Evolutionary conservation across 495 filamentous ascomycete species (phyloP).

Genomic region (Aspergillus avenaceus): DNA sequence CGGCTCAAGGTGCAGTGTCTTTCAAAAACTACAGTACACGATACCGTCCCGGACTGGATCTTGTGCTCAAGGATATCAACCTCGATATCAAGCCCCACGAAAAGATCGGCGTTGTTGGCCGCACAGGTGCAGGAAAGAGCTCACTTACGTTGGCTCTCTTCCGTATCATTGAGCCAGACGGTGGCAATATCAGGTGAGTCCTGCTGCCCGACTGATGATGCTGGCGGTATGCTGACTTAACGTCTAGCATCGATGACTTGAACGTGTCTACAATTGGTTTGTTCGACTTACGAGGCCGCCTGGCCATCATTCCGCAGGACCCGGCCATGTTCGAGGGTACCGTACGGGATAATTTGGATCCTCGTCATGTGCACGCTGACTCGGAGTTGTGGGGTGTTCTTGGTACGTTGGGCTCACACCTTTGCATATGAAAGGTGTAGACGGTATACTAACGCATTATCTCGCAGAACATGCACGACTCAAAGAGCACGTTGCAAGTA

Average conservation of each 20-base stretch:
- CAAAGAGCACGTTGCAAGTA: constrained; percentile 82
- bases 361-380: constrained; percentile 91
- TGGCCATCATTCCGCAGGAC: constrained; percentile 98
- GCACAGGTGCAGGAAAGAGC: constrained; percentile 95
- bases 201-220: constrained; percentile 4
- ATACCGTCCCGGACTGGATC: constrained; percentile 82
- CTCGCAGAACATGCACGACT: constrained; percentile 81
- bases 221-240: constrained; percentile 13
- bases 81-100: constrained; percentile 91
- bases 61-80: constrained; percentile 89
- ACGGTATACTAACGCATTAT: constrained; percentile 16
- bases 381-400: constrained; percentile 97
- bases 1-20: constrained; percentile 80
- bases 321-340: constrained; percentile 96
- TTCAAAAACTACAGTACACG: constrained; percentile 93
- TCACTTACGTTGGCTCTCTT: constrained; percentile 92
- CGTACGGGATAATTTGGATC: constrained; percentile 93
- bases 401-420: constrained; percentile 51
- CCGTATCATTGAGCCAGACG: constrained; percentile 84
- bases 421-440: constrained; percentile 1
- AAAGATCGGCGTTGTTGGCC: constrained; percentile 96
- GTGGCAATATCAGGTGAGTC: constrained; percentile 65
- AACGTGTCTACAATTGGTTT: constrained; percentile 90
- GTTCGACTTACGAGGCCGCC: constrained; percentile 78
- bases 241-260: constrained; percentile 68